phyloP scores from a whole-genome alignment of 2,329 filamentous ascomycete species.

The Ascocoryne sarcoides region DNA sequence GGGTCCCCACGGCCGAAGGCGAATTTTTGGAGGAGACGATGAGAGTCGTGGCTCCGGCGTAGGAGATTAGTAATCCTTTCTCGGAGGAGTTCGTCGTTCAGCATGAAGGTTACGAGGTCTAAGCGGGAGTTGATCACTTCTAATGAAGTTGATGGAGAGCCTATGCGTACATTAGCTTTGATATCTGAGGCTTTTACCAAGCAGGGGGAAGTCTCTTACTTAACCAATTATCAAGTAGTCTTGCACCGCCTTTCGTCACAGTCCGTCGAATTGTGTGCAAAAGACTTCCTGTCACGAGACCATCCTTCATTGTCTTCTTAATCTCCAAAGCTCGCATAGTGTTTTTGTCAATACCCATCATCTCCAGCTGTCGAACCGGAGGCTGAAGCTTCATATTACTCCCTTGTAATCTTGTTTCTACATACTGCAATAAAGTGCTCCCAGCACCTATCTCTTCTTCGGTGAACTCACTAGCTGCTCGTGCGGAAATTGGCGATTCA shows the following conservation, averaged over 20 bases:
- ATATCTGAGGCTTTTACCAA: neutral
- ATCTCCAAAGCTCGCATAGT: constrained; percentile 86
- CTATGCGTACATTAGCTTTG: constrained; percentile 28
- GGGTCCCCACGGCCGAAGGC: constrained; percentile 84
- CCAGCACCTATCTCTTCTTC: constrained; percentile 66
- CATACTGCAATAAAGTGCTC: constrained; percentile 74
- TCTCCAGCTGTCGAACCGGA: constrained; percentile 67
- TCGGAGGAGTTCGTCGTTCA: constrained; percentile 56
- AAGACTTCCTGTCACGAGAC: constrained; percentile 70
- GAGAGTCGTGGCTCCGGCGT: constrained; percentile 71
- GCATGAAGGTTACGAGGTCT: constrained; percentile 70
- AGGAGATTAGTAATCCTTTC: constrained; percentile 63
- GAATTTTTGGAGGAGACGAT: constrained; percentile 89
- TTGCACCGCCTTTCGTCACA: constrained; percentile 82
- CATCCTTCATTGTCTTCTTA: constrained; percentile 74
- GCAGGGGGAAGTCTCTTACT: constrained; percentile 35
- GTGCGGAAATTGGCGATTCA: constrained; percentile 57
- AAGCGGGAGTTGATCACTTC: constrained; percentile 69
- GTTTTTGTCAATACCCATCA: constrained; percentile 88
- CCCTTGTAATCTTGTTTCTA: constrained; percentile 68
- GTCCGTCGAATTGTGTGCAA: constrained; percentile 85
- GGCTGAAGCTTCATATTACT: constrained; percentile 74
- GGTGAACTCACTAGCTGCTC: constrained; percentile 50
- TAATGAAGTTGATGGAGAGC: constrained; percentile 80
- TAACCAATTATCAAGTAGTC: constrained; percentile 78